These are phyloP conservation scores for Poa pratensis DNA, from an alignment of 176 grass and related monocot species.

Conservation along the genomic window DNA sequence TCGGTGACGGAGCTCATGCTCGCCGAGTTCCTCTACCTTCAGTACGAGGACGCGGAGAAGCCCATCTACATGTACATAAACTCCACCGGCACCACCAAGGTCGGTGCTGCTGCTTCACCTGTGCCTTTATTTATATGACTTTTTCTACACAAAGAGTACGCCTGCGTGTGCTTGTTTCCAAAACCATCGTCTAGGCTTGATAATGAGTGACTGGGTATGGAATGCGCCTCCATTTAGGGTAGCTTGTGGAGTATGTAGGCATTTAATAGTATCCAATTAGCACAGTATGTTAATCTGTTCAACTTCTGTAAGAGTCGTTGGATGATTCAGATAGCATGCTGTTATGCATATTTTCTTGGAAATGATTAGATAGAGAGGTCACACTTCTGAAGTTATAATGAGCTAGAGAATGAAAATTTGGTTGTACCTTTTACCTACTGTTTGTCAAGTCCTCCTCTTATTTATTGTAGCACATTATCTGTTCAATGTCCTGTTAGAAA, in stretches of 20 bases:
- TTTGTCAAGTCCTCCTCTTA: not conserved
- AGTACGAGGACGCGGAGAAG: constrained; percentile 75
- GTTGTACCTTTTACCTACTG: not conserved
- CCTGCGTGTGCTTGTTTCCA: not conserved
- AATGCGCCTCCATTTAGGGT: constrained; percentile 18
- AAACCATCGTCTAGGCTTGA: not conserved
- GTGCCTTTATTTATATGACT: not conserved
- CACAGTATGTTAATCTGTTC: constrained; percentile 1
- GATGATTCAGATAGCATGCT: not conserved
- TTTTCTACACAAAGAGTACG: not conserved
- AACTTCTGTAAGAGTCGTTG: not conserved
- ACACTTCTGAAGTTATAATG: not conserved
- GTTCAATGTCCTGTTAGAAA: not conserved
- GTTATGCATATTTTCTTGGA: constrained; percentile 24
- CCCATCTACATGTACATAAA: constrained; percentile 96
- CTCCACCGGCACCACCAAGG: constrained; percentile 91
- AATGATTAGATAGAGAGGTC: not conserved
- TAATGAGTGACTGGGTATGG: not conserved
- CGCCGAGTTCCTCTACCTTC: constrained; percentile 85
- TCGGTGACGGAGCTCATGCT: constrained; percentile 79
- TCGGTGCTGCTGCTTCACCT: constrained; percentile 17
- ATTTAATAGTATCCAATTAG: not conserved
- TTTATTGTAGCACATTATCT: constrained; percentile 15
- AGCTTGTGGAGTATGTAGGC: constrained; percentile 13
- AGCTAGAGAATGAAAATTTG: constrained; percentile 15